These are phyloP conservation scores for Angomonas deanei DNA, from an alignment of 208 protist species.

Conservation along the genomic window DNA sequence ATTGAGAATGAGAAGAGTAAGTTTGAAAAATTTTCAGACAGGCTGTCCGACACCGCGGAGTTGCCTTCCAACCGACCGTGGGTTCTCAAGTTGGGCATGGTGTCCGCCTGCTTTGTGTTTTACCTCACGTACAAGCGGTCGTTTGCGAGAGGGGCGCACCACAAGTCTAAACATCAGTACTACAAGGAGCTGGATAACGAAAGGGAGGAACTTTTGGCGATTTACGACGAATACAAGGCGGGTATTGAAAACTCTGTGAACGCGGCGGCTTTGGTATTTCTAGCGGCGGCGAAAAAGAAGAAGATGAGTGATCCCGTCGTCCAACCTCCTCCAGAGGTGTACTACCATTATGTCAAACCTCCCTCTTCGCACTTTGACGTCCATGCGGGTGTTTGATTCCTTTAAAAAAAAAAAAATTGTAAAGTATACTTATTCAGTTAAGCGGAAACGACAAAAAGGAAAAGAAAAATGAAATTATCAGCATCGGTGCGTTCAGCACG, in stretches of 20 bases:
- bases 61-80: conserved; percentile 46
- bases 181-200: conserved; percentile 52
- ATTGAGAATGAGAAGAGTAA: conserved; percentile 62
- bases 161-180: conserved; percentile 31
- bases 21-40: conserved; percentile 55
- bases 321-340: conserved; percentile 31
- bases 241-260: conserved; percentile 43
- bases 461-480: too few species aligned
- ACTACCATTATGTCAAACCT: conserved; percentile 41
- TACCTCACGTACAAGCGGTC: conserved; percentile 64
- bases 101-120: conserved; percentile 25
- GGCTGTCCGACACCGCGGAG: conserved; percentile 57
- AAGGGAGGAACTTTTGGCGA: conserved; percentile 25
- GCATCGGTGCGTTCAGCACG: too few species aligned
- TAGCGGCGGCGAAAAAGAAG: conserved; percentile 47
- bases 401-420: neutral
- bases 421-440: too few species aligned
- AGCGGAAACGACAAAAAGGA: too few species aligned
- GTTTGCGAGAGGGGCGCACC: conserved; percentile 51
- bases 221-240: conserved; percentile 40
- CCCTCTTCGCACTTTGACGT: conserved; percentile 61
- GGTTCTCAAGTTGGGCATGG: conserved; percentile 39
- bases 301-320: conserved; percentile 31
- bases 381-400: conserved; percentile 33
- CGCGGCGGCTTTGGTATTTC: conserved; percentile 55